Evolutionary conservation across 2,329 filamentous ascomycete species (phyloP), one percentile per base, ranked within the genome.

Genomic region (Xylaria sp.): DNA sequence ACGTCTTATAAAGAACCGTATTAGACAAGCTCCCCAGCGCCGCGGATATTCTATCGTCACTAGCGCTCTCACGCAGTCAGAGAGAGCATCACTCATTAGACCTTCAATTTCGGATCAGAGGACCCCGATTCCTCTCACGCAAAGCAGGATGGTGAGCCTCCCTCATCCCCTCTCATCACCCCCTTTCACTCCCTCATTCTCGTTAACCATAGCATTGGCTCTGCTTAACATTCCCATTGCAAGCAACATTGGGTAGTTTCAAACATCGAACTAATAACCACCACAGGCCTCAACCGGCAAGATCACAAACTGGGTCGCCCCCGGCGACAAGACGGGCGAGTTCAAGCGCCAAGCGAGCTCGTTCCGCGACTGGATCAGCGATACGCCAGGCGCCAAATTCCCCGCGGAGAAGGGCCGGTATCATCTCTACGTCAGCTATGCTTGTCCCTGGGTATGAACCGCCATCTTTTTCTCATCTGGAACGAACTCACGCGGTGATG

Each of bases 391-490:
- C 47, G 90, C 92, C 5, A 81, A 90, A 78, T 97, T 94, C 73
- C 92, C 93, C 5, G 87, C 93, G 0, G 95, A 98, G 81, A 93
- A 92, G 81, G 93, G 87, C 60, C 87, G 96, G 63, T 99, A 99
- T 79, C 96, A 99, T 81, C 88, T 99, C 73, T 99, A 95, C 77
- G 91, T 97, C 72, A 95, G 91, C 75, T 97, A 97, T 80, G 94
- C 94, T 6, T 97, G 94, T 80, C 94, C 94, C 3, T 97, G 94
- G 94, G 90, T 84, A 73, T 42, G 39, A 44, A 39, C 25, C 3
- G 1, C 15, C 20, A 33, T 49, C 13, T 54, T n/a, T 57, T 7
- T 31, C 27, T 13, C 13, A 15, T 36, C 29, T 49, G 5, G n/a
- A n/a, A n/a, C n/a, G n/a, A n/a, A n/a, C n/a, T n/a, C n/a, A n/a